These are phyloP conservation scores for Excoecaria agallocha DNA, from an alignment of 345 rosid genomes.

Conservation along the genomic window DNA sequence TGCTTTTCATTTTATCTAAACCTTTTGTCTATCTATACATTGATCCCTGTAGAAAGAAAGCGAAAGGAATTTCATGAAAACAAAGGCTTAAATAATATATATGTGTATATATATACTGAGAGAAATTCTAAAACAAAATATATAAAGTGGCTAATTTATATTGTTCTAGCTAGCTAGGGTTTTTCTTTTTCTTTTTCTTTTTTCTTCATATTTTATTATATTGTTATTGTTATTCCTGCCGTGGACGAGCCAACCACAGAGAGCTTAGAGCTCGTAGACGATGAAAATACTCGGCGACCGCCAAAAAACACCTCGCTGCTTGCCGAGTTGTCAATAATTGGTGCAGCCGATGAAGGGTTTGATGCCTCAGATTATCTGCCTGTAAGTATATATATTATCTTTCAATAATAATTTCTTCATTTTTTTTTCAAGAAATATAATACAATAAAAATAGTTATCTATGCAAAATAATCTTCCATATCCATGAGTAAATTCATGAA, in stretches of 20 bases:
- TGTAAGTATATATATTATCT: slow-evolving; percentile 42
- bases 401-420: neutral
- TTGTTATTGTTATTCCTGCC: slow-evolving; percentile 48
- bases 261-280: slow-evolving; percentile 96
- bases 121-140: neutral
- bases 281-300: slow-evolving; percentile 80
- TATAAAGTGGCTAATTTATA: slow-evolving; percentile 16
- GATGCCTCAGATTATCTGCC: slow-evolving; percentile 97
- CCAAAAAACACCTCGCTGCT: slow-evolving; percentile 78
- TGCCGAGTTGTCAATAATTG: slow-evolving; percentile 80
- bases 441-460: neutral
- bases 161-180: slow-evolving; percentile 13
- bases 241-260: slow-evolving; percentile 87
- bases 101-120: neutral
- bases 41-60: slow-evolving; percentile 16
- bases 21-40: slow-evolving; percentile 33
- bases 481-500: neutral
- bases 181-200: neutral
- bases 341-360: slow-evolving; percentile 65
- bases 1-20: slow-evolving; percentile 16
- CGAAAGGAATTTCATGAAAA: slow-evolving; percentile 12
- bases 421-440: no score
- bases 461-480: neutral
- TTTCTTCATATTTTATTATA: neutral
- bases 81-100: neutral